Percentiles rank a stretch among this genome's conserved stretches.
These are phyloP conservation scores for Cyberlindnera galapagoensis DNA, from an alignment of 805 yeast genomes.

Conservation along the genomic window DNA sequence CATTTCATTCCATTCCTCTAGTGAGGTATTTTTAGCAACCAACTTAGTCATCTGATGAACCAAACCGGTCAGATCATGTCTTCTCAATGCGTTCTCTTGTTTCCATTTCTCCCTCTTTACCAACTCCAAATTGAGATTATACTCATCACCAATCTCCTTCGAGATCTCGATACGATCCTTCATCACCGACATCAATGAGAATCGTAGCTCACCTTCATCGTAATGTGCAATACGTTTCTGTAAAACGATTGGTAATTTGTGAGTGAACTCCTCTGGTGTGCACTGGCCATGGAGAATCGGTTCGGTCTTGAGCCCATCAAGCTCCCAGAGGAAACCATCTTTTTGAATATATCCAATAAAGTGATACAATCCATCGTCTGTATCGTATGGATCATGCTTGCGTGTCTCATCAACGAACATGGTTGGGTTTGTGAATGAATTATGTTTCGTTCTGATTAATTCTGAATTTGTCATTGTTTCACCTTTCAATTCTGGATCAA, in stretches of 20 bases:
- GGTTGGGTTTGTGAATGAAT: conserved; percentile 52
- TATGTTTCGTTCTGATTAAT: conserved; percentile 47
- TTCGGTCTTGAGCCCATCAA: conserved; percentile 52
- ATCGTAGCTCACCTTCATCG: conserved; percentile 43
- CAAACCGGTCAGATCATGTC: conserved; percentile 47
- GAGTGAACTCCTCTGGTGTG: conserved; percentile 34
- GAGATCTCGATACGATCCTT: conserved; percentile 39
- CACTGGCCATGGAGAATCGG: conserved; percentile 51
- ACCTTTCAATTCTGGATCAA: conserved; percentile 53
- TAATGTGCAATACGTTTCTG: conserved; percentile 40
- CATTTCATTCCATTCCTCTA: conserved; percentile 32
- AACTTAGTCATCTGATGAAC: conserved; percentile 40
- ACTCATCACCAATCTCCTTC: conserved; percentile 33
- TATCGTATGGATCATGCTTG: conserved; percentile 20
- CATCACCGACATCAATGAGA: conserved; percentile 48
- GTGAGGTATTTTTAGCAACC: conserved; percentile 29
- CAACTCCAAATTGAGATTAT: conserved; percentile 33
- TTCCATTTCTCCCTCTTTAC: conserved; percentile 45
- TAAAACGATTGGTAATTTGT: conserved; percentile 38
- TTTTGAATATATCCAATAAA: conserved; percentile 46
- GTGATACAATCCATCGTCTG: conserved; percentile 51
- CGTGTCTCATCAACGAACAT: conserved; percentile 39
- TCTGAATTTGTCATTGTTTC: conserved; percentile 58
- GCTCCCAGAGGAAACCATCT: conserved; percentile 45
- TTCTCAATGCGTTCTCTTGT: conserved; percentile 47